Evolutionary conservation across 208 protist species (phyloP).

Genomic region (Trichomonas vaginalis): DNA sequence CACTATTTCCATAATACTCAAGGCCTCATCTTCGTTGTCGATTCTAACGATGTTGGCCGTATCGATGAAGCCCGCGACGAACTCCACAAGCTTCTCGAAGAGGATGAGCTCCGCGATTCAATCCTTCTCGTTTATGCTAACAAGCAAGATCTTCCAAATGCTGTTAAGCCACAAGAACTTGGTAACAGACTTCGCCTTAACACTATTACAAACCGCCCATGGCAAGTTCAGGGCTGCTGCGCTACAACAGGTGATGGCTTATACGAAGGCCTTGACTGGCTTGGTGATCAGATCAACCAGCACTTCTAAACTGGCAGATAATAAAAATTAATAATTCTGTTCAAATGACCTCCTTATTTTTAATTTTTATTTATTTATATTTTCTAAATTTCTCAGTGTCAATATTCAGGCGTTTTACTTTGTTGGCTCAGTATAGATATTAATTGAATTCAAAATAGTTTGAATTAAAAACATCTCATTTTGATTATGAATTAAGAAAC

Average conservation of each 20-base stretch:
- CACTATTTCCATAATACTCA: slow-evolving; percentile 85
- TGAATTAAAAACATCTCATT: too few relatives aligned
- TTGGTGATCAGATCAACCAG: slow-evolving; percentile 35
- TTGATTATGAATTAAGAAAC: too few relatives aligned
- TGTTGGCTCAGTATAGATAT: too few relatives aligned
- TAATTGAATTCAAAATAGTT: too few relatives aligned
- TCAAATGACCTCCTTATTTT: too few relatives aligned
- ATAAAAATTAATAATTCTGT: neutral
- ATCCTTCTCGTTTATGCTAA: slow-evolving; percentile 89
- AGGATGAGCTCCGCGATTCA: slow-evolving; percentile 83
- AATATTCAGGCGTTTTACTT: too few relatives aligned
- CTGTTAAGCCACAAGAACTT: slow-evolving; percentile 78
- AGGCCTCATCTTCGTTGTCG: slow-evolving; percentile 85
- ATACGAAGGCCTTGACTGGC: slow-evolving; percentile 86
- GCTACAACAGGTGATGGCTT: slow-evolving; percentile 79
- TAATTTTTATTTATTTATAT: too few relatives aligned
- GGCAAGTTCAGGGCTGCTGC: slow-evolving; percentile 77
- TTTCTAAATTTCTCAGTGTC: too few relatives aligned
- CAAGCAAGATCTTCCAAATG: slow-evolving; percentile 94
- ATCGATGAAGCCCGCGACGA: slow-evolving; percentile 45
- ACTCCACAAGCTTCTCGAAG: slow-evolving; percentile 68
- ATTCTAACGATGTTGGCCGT: slow-evolving; percentile 75
- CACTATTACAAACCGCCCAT: slow-evolving; percentile 63
- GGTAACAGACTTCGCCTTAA: slow-evolving; percentile 75
- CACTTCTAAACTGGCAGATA: neutral